Base-by-base conservation (phyloP, 1,284 basidiomycete species). In the Leccinum subspadiceum region DNA sequence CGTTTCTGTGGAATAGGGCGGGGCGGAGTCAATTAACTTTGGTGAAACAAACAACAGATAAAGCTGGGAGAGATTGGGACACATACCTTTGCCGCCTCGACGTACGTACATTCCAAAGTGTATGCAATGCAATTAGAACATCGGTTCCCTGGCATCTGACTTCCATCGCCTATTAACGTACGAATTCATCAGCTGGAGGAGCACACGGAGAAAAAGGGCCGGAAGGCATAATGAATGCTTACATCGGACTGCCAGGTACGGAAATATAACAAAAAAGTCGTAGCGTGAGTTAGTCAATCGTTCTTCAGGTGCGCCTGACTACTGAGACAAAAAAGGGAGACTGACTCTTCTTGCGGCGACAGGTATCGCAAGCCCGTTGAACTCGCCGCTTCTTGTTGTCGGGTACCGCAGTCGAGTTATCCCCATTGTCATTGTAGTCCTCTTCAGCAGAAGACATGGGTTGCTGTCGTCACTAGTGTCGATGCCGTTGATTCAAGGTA, bases 111-210 rank as follows among this genome's bases (percentile, higher is more conserved):
- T 2, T 90, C 86, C 22, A 85, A 79, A 61, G 79, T 85, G 67
- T 87, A 89, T 12, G 90, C 82, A 15, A 84, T 77, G 70, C 93
- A 94, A 70, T 92, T 93, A 0, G 91, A 89, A 70, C 93, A 95
- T 61, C 79, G 77, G 62, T 85, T 86, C 24, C 81, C 81, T 9
- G 82, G 83, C 84, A 85, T 88, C 66, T 85, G 80, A 7, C 78
- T 78, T 31, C 85, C 85, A 74, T 87, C 84, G 64, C 85, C 83
- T 84, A 58, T 29, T n/a, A 10, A 41, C 8, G 10, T 5, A 26
- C 22, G n/a, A 33, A 3, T 48, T 62, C n/a, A n/a, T 24, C 12
- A 29, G 46, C 46, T 51, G 49, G 8, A 60, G 53, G 8, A 20
- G 12, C 10, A 37, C 24, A 31, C 24, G 15, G 63, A 22, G 20